phyloP scores from a whole-genome alignment of 352 stramenopile genomes.

The Pythium coloratum region DNA sequence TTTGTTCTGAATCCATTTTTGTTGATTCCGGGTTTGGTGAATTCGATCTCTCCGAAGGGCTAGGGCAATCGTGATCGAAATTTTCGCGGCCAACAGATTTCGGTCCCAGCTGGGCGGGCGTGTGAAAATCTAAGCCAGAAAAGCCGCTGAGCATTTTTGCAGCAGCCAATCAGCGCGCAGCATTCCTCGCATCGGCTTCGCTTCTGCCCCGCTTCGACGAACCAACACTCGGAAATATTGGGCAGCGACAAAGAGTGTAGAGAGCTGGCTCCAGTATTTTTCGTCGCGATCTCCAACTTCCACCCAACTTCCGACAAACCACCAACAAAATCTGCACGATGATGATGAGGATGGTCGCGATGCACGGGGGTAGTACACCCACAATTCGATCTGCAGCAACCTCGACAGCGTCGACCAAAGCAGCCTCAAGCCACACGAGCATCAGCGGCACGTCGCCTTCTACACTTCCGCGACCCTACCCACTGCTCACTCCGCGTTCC shows the following conservation, averaged over 20 bases:
- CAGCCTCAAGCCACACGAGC: background rate
- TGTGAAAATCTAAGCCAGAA: background rate
- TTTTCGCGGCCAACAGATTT: constrained; percentile 2
- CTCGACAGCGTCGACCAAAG: constrained; percentile 5
- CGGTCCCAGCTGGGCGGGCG: background rate
- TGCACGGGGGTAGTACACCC: background rate
- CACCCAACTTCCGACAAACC: constrained; percentile 8
- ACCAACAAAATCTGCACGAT: background rate
- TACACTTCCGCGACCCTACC: background rate
- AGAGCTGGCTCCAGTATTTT: background rate
- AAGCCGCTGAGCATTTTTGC: constrained; percentile 1
- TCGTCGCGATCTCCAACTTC: constrained; percentile 12
- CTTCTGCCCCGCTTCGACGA: background rate
- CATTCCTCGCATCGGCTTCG: background rate
- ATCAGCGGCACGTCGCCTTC: constrained; percentile 9
- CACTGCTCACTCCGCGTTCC: constrained; percentile 18
- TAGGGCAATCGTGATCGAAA: background rate
- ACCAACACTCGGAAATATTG: constrained; percentile 5
- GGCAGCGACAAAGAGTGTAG: background rate
- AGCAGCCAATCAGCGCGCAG: background rate
- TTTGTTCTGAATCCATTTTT: constrained; percentile 1
- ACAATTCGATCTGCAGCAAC: constrained; percentile 8
- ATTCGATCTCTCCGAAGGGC: background rate
- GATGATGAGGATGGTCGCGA: constrained; percentile 8
- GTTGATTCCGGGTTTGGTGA: background rate